Conservation (phyloP, 768 basidiomycete genomes). For the Mycena vitilis region DNA sequence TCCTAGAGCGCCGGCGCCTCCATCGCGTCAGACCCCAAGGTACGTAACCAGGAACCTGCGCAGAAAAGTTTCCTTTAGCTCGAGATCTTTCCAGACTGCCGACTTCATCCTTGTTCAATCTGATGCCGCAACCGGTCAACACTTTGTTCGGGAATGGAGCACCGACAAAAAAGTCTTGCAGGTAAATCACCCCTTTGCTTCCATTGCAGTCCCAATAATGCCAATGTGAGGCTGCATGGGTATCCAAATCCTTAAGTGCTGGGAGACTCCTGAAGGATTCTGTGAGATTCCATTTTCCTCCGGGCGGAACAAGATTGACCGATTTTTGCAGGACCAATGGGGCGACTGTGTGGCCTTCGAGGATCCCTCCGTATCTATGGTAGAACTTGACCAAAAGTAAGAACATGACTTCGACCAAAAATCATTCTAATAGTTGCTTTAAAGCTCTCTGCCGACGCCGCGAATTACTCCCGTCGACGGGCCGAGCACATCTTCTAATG, state of each 20-base stretch:
- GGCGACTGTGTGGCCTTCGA: conserved; percentile 37
- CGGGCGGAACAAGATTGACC: background rate
- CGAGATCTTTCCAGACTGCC: conserved; percentile 9
- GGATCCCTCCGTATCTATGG: conserved; percentile 16
- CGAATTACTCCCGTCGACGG: conserved; percentile 60
- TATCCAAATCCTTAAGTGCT: conserved; percentile 54
- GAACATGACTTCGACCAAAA: conserved; percentile 38
- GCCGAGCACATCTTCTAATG: background rate
- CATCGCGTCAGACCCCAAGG: conserved; percentile 61
- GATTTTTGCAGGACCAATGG: conserved; percentile 37
- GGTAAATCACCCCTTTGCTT: conserved; percentile 7
- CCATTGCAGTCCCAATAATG: conserved; percentile 50
- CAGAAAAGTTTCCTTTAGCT: conserved; percentile 3
- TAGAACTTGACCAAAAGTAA: conserved; percentile 53
- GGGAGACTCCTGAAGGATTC: conserved; percentile 56
- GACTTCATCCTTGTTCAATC: conserved; percentile 69
- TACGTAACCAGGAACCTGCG: conserved; percentile 48
- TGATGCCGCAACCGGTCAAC: conserved; percentile 60
- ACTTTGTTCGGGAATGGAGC: conserved; percentile 71
- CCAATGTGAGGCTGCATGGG: conserved; percentile 68
- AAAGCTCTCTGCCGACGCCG: conserved; percentile 75
- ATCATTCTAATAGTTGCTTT: conserved; percentile 36
- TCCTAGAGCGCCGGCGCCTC: conserved; percentile 66
- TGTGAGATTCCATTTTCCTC: conserved; percentile 13
- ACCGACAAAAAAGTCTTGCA: conserved; percentile 58